Evolutionary conservation across 495 filamentous ascomycete genomes (phyloP), one percentile per base, ranked within the genome.

Genomic region (Patellaria atrata): DNA sequence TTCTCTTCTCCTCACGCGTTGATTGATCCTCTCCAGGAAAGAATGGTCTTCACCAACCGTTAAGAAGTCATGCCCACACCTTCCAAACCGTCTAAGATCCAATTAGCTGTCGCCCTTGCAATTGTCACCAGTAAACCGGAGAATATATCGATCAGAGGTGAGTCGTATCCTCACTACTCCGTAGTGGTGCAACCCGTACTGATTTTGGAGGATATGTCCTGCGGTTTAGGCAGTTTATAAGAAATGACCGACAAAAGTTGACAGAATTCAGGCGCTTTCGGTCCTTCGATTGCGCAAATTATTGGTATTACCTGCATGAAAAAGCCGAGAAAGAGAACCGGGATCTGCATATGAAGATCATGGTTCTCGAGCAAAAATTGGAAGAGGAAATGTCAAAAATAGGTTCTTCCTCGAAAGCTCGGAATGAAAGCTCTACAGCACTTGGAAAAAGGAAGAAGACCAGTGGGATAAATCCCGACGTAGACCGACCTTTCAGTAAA

Each of bases 81-180:
- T n/a, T n/a, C n/a, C n/a, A n/a, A n/a, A n/a, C n/a, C 40, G 8
- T 40, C 40, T 11, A 9, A 20, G 13, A 13, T 41, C 10, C 36
- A 41, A 19, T 27, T 48, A 12, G 45, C 45, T 0, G 23, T 44
- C 11, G 45, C 45, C n/a, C 12, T 48, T 31, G 45, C 41, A 2
- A 37, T 48, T 11, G 17, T 44, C 6, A 30, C 22, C 16, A 29
- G 33, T 12, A 48, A 48, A 27, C 41, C 45, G n/a, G 33, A 41
- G n/a, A 33, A 12, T 14, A 12, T 41, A 18, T 31, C 41, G 3
- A 22, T 33, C 1, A 37, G 27, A 44, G 45, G 45, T 37, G 27
- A 35, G 25, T 37, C 18, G 1, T n/a, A 17, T 10, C 27, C 10
- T 21, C 7, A n/a, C n/a, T n/a, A n/a, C n/a, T n/a, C n/a, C n/a